Evolutionary conservation across 1,284 basidiomycete genomes (phyloP).

Genomic region (Cryptococcus jaspeensis): DNA sequence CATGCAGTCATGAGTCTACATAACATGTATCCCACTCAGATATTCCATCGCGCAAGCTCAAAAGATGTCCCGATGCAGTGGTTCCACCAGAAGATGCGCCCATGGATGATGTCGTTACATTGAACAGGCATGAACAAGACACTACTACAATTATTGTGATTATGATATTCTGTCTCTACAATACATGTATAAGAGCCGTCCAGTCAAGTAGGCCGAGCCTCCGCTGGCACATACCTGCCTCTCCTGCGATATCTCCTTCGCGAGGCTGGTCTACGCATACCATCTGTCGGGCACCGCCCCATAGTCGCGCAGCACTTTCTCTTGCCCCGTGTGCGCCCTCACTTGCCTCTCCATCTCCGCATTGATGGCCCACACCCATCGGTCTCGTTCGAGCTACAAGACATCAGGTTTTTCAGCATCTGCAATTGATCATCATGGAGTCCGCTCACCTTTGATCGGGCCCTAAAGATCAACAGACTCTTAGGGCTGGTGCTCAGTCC

Average conservation of each 20-base stretch:
- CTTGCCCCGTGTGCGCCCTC: constrained; percentile 29
- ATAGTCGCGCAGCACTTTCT: constrained; percentile 30
- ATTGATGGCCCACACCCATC: constrained; percentile 51
- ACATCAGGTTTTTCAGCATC: not conserved
- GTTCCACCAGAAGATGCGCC: no score
- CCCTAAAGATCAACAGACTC: constrained; percentile 40
- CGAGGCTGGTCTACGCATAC: not conserved
- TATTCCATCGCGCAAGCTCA: no score
- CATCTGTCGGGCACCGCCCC: constrained; percentile 32
- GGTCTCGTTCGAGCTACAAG: constrained; percentile 47
- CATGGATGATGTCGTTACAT: no score
- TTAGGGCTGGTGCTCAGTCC: constrained; percentile 28
- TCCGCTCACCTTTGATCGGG: constrained; percentile 46
- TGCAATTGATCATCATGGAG: not conserved
- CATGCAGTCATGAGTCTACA: no score
- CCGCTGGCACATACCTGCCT: not conserved
- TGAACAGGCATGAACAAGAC: no score
- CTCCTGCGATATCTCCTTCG: not conserved
- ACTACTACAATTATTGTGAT: no score
- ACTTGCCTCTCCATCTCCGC: constrained; percentile 48
- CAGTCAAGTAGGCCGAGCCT: no score
- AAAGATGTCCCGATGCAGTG: no score
- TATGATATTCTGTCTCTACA: no score
- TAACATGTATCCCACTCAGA: no score
- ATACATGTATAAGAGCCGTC: no score